Conservation (phyloP, 1,284 basidiomycete species). For the Salmacisia buchloeana region DNA sequence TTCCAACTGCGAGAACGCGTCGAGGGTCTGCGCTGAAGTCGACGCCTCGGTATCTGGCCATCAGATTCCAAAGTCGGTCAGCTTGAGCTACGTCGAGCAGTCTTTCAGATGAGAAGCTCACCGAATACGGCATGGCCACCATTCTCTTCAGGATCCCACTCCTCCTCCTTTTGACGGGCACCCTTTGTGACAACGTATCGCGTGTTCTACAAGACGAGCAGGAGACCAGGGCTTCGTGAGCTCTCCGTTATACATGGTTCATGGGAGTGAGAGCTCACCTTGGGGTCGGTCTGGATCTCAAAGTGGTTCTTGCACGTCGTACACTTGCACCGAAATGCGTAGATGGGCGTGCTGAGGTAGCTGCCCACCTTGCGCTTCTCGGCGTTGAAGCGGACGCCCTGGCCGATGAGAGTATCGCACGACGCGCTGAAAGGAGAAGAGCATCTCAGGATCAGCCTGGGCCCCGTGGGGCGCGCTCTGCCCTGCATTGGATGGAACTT, state of each 20-base stretch:
- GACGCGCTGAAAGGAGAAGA: slow-evolving; percentile 14
- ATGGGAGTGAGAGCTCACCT: slow-evolving; percentile 57
- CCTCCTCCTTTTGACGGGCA: slow-evolving; percentile 81
- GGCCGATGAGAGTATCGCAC: slow-evolving; percentile 23
- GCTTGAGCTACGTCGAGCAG: background rate
- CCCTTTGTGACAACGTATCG: slow-evolving; percentile 87
- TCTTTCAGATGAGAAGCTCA: slow-evolving; percentile 46
- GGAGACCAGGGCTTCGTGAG: no score
- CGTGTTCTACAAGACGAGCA: no score
- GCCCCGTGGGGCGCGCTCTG: no score
- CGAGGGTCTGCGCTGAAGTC: slow-evolving; percentile 59
- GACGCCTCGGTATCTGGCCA: slow-evolving; percentile 63
- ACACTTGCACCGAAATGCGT: slow-evolving; percentile 91
- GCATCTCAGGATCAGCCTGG: background rate
- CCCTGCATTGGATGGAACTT: no score
- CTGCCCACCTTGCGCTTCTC: slow-evolving; percentile 95
- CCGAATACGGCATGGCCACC: slow-evolving; percentile 85
- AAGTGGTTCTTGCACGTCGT: slow-evolving; percentile 89
- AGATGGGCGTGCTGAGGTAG: slow-evolving; percentile 92
- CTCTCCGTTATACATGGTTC: background rate
- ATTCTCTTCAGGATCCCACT: slow-evolving; percentile 93
- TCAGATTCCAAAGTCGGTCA: background rate
- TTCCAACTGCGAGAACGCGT: slow-evolving; percentile 81
- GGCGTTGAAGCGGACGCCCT: slow-evolving; percentile 75
- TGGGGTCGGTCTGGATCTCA: slow-evolving; percentile 93